Percentiles rank a stretch among this genome's conserved stretches.
Conservation (phyloP, 2,329 filamentous ascomycete species). For the Colletotrichum tofieldiae region DNA sequence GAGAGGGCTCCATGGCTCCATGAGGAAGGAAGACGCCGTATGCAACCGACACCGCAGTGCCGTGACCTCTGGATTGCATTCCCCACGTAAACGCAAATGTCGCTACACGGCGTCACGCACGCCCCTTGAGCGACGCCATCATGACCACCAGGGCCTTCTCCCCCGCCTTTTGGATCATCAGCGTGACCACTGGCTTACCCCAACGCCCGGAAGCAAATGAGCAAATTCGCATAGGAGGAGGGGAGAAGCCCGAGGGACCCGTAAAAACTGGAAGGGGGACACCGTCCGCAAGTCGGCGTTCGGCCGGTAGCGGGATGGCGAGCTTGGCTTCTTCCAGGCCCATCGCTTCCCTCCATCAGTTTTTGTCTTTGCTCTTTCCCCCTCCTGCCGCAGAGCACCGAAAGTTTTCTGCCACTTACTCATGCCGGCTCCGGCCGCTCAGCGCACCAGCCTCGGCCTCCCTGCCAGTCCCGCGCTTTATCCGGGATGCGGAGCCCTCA, state of each 20-base stretch:
- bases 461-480: neutral
- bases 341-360: neutral
- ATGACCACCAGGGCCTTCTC: neutral
- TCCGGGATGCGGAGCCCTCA: neutral
- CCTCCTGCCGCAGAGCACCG: constrained; percentile 1
- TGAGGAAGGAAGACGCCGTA: neutral
- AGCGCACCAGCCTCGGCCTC: neutral
- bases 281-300: neutral
- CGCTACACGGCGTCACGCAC: neutral
- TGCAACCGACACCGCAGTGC: neutral
- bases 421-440: constrained; percentile 7
- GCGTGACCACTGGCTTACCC: neutral
- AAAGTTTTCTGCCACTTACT: neutral
- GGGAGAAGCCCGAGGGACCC: neutral
- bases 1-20: neutral
- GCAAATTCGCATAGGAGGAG: neutral
- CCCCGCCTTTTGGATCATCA: no score
- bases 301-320: neutral
- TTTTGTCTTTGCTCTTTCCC: neutral
- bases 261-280: neutral
- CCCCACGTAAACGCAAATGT: no score
- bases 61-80: neutral
- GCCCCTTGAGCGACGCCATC: neutral
- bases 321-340: neutral
- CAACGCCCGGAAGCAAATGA: neutral